phyloP scores from a whole-genome alignment of 305 asterid species.

The Ajuga reptans region DNA sequence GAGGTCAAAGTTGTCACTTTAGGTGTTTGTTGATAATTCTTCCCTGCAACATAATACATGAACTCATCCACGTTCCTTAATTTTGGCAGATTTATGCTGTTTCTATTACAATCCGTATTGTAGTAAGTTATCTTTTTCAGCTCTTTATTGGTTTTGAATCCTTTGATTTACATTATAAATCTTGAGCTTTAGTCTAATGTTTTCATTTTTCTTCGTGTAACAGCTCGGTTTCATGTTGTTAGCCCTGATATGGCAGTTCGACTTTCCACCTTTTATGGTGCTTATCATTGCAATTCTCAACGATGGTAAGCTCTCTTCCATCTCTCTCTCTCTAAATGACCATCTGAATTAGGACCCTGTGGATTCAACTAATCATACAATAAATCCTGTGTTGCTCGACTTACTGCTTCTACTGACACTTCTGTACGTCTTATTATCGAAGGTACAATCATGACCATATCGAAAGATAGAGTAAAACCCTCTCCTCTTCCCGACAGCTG shows the following conservation, averaged over 20 bases:
- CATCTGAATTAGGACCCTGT: not conserved
- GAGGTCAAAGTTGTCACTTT: not conserved
- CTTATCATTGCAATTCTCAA: constrained; percentile 96
- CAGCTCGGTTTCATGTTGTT: constrained; percentile 98
- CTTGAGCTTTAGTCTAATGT: not conserved
- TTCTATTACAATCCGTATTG: constrained; percentile 97
- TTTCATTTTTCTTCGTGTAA: constrained; percentile 2
- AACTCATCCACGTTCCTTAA: constrained; percentile 7
- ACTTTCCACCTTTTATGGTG: constrained; percentile 99
- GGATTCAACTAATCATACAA: not conserved
- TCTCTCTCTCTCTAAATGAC: not conserved
- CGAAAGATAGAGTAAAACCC: constrained; percentile 72
- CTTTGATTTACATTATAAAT: not conserved
- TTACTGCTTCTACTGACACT: constrained; percentile 12
- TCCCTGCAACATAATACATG: not conserved
- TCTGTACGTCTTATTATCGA: constrained; percentile 13
- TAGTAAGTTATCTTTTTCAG: constrained; percentile 44
- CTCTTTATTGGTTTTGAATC: not conserved
- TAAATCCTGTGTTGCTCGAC: not conserved
- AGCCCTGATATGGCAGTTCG: constrained; percentile 90
- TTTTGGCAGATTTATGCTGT: constrained; percentile 87
- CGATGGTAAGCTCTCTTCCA: constrained; percentile 52
- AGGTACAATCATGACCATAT: constrained; percentile 83
- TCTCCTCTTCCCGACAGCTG: constrained; percentile 84
- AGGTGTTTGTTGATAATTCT: not conserved